These are phyloP conservation scores for Scheffersomyces lignicola DNA, from an alignment of 1,139 yeast genomes.

Conservation along the genomic window DNA sequence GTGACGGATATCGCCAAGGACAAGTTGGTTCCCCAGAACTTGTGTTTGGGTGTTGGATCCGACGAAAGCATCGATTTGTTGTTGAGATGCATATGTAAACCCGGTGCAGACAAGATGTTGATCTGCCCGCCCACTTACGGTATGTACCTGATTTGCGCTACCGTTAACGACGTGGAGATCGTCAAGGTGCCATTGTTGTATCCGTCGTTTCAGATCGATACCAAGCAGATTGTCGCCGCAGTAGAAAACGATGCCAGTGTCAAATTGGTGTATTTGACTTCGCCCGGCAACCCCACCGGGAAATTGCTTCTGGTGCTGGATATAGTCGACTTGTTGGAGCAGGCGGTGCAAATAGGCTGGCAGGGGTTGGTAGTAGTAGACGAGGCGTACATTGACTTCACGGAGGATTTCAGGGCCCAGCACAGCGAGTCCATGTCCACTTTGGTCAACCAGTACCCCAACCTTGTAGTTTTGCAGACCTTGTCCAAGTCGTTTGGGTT, in stretches of 20 bases:
- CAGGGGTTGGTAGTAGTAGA: conserved; percentile 85
- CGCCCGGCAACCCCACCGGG: conserved; percentile 99
- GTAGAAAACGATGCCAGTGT: conserved; percentile 59
- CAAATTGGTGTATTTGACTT: conserved; percentile 80
- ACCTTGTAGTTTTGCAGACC: conserved; percentile 87
- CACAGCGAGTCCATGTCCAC: conserved; percentile 67
- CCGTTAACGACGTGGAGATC: conserved; percentile 79
- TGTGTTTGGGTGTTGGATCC: conserved; percentile 95
- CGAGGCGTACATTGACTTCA: conserved; percentile 93
- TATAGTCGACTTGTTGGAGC: conserved; percentile 52
- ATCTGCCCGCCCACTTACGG: conserved; percentile 97
- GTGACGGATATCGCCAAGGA: conserved; percentile 18
- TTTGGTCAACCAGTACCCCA: conserved; percentile 76
- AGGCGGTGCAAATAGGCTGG: conserved; percentile 45
- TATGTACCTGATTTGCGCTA: conserved; percentile 91
- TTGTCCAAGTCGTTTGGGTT: conserved; percentile 92
- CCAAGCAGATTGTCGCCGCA: conserved; percentile 52
- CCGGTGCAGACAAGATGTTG: conserved; percentile 78
- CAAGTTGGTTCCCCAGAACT: conserved; percentile 58
- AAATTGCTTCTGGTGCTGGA: conserved; percentile 50
- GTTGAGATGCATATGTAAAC: conserved; percentile 80
- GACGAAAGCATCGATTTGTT: conserved; percentile 93
- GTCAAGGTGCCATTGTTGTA: conserved; percentile 65
- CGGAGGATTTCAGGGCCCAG: conserved; percentile 24
- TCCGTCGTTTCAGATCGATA: conserved; percentile 65